Conservation (phyloP, 2,329 filamentous ascomycete species). For the Fusarium sp. region DNA sequence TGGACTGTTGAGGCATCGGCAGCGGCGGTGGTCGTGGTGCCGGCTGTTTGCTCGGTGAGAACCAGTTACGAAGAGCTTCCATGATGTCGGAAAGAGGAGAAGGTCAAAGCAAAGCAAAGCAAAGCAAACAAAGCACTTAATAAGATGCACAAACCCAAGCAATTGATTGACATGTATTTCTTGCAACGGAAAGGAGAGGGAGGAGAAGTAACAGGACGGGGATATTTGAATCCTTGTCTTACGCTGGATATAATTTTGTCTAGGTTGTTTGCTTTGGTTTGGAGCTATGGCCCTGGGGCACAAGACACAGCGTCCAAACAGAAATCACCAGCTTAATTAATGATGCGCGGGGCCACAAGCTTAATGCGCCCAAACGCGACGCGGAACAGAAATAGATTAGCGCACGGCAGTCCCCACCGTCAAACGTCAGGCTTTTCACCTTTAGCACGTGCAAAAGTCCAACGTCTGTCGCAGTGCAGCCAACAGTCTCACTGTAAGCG, state of each 20-base stretch:
- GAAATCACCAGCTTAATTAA: neutral
- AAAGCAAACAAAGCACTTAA: neutral
- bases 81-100: conserved; percentile 7
- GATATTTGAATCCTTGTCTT: conserved; percentile 8
- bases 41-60: conserved; percentile 42
- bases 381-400: conserved; percentile 3
- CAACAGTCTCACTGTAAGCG: neutral
- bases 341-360: conserved; percentile 5
- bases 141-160: neutral
- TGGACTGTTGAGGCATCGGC: conserved; percentile 25
- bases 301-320: neutral
- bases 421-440: neutral
- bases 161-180: too few relatives aligned
- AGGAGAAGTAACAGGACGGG: neutral
- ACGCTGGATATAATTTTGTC: conserved; percentile 19
- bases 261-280: conserved; percentile 20
- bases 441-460: neutral
- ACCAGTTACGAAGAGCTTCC: conserved; percentile 26
- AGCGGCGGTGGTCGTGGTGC: neutral
- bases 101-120: neutral
- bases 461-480: too few relatives aligned
- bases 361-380: conserved; percentile 6
- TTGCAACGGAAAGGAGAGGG: conserved; percentile 1
- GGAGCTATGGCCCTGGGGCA: neutral
- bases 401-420: neutral